Conservation (phyloP, 2,329 filamentous ascomycete species). For the Dryadomyces quercus-mongolicae region DNA sequence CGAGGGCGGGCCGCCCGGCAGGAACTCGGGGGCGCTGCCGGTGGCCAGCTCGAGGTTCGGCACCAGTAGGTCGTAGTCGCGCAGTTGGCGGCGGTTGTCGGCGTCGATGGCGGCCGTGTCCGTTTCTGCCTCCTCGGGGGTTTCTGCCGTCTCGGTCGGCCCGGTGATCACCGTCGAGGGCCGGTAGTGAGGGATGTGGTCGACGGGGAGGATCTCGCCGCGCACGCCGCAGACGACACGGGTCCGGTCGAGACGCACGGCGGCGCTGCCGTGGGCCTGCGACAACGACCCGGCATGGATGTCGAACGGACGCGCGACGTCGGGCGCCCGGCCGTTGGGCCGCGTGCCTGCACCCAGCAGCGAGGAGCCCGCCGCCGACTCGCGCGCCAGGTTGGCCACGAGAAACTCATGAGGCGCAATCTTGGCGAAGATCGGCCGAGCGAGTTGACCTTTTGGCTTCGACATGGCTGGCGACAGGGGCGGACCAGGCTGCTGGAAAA, state of each 20-base stretch:
- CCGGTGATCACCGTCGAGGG: constrained; percentile 17
- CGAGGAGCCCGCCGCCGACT: constrained; percentile 19
- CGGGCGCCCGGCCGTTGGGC: constrained; percentile 67
- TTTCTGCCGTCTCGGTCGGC: no score
- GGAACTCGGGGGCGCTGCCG: constrained; percentile 73
- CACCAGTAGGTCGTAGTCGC: constrained; percentile 63
- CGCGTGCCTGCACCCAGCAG: constrained; percentile 40
- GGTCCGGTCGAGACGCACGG: constrained; percentile 80
- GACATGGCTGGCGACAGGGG: constrained; percentile 4
- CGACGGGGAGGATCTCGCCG: constrained; percentile 67
- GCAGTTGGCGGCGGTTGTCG: constrained; percentile 31
- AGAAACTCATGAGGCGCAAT: constrained; percentile 83
- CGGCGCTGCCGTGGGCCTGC: constrained; percentile 80
- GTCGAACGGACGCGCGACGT: constrained; percentile 58
- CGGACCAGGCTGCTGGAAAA: not conserved
- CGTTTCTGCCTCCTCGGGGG: no score
- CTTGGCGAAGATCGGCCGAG: constrained; percentile 68
- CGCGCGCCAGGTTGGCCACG: constrained; percentile 65
- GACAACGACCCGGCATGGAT: constrained; percentile 76
- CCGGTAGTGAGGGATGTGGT: constrained; percentile 59
- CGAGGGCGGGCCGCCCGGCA: constrained; percentile 73
- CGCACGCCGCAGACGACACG: constrained; percentile 90
- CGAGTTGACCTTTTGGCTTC: constrained; percentile 13
- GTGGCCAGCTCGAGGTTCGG: constrained; percentile 91
- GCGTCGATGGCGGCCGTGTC: constrained; percentile 3